phyloP scores from a whole-genome alignment of 2,329 filamentous ascomycete species.

The Ophiostoma pallidulum region DNA sequence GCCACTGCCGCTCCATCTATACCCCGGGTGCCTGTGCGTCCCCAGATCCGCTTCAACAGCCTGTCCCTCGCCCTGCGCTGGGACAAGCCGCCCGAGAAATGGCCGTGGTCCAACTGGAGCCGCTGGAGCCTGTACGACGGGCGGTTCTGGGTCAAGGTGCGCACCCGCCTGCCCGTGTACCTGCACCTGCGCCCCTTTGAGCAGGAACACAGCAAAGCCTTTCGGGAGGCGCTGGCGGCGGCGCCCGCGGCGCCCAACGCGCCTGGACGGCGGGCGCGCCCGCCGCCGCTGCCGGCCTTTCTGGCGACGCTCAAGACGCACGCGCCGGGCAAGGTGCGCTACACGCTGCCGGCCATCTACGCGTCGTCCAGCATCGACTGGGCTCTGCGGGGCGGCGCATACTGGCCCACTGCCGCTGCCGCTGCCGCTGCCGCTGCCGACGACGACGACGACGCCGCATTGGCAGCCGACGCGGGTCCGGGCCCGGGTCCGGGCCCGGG shows the following conservation, averaged over 20 bases:
- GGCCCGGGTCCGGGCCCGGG: constrained; percentile 1
- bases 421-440: not conserved
- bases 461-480: too few relatives aligned
- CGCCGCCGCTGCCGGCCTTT: constrained; percentile 20
- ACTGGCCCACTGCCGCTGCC: too few relatives aligned
- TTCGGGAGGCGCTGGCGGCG: constrained; percentile 34
- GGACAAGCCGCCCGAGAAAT: constrained; percentile 9
- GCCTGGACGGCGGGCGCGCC: too few relatives aligned
- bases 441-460: not conserved
- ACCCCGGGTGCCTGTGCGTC: too few relatives aligned
- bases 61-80: too few relatives aligned
- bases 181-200: constrained; percentile 39
- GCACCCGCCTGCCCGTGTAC: constrained; percentile 31
- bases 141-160: constrained; percentile 50
- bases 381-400: constrained; percentile 14
- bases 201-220: constrained; percentile 34
- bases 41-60: too few relatives aligned
- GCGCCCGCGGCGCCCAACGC: not conserved
- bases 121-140: constrained; percentile 45
- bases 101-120: constrained; percentile 24
- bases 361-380: constrained; percentile 28
- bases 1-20: too few relatives aligned
- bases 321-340: constrained; percentile 47
- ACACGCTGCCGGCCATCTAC: constrained; percentile 47
- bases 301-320: constrained; percentile 36